Evolutionary conservation across 495 filamentous ascomycete genomes (phyloP), one percentile per base, ranked within the genome.

Genomic region (Collariella sp.): DNA sequence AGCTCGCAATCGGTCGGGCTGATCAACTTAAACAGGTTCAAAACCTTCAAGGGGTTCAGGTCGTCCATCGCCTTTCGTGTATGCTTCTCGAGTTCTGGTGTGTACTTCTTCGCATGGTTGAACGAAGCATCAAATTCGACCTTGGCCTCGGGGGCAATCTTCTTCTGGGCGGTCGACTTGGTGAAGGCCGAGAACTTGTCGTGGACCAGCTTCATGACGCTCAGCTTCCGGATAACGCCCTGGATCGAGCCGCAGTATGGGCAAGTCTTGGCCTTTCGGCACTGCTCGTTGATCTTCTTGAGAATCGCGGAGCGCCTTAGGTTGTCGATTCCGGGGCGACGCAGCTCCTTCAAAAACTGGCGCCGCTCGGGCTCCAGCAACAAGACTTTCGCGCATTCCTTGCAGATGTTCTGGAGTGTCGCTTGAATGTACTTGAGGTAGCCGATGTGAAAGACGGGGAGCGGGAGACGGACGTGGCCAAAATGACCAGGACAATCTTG

Each of bases 371-470:
- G 70, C 59, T 95, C 90, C 10, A 82, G 79, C 22, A 98, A 76
- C 19, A 98, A 74, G 29, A 96, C 83, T 46, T 78, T 79, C 2
- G 87, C 76, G 65, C 87, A 91, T 47, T 81, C 78, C 70, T 98
- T 98, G 82, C 93, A 98, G 58, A 98, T 91, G 57, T 89, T 84
- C 64, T 96, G 88, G 33, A 97, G 75, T 41, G 95, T 89, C 16
- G 81, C 80, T 54, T 94, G 88, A 39, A 91, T 88, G 57, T 90
- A 85, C 62, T 87, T 91, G 62, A 97, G 84, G 62, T 96, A 98
- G 52, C 93, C 93, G 57, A 97, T 87, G 64, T 97, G 93, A 61
- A 96, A 96, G 24, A 86, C 86, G 5, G 93, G 93, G 11, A 98
- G 76, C 7, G 90, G 88, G 19, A 98, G 79, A 65, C 84, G 80